Percentiles rank a stretch among this genome's conserved stretches.
Evolutionary conservation across 306 rosid species (phyloP).

Genomic region (Trichosanthes cucumerina): DNA sequence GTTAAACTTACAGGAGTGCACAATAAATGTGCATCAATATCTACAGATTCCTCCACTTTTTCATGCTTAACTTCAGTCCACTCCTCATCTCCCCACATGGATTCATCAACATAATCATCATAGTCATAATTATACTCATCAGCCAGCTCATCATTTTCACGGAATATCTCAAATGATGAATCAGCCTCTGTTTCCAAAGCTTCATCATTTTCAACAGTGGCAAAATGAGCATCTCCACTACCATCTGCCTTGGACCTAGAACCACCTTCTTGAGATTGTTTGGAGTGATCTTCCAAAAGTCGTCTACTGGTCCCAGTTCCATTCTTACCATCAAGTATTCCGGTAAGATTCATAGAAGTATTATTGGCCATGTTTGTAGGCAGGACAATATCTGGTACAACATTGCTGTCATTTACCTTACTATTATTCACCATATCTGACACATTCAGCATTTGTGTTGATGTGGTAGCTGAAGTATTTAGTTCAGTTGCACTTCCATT

Average conservation of each 20-base stretch:
- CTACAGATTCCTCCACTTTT: conserved; percentile 69
- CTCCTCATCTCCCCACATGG: conserved; percentile 97
- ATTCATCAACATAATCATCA: conserved; percentile 78
- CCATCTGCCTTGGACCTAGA: conserved; percentile 34
- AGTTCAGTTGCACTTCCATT: conserved; percentile 21
- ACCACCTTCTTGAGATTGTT: conserved; percentile 39
- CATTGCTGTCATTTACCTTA: conserved; percentile 22
- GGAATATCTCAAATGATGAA: conserved; percentile 78
- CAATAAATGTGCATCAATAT: conserved; percentile 75
- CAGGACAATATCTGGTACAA: conserved; percentile 40
- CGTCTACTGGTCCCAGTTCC: conserved; percentile 52
- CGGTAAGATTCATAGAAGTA: conserved; percentile 33
- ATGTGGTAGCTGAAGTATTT: conserved; percentile 17
- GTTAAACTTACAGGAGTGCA: conserved; percentile 78
- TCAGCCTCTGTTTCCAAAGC: conserved; percentile 79
- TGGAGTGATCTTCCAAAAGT: conserved; percentile 63
- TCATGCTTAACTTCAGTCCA: conserved; percentile 70
- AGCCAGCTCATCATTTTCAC: conserved; percentile 67
- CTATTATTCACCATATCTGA: conserved; percentile 17
- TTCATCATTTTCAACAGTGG: conserved; percentile 68
- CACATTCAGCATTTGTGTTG: conserved; percentile 5
- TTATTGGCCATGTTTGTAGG: conserved; percentile 33
- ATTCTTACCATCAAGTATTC: conserved; percentile 28
- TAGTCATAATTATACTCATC: conserved; percentile 88
- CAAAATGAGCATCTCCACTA: conserved; percentile 39